Percentiles rank a stretch among this genome's conserved stretches.
Conservation (phyloP, 495 filamentous ascomycete species). For the Penicillium alfredii region DNA sequence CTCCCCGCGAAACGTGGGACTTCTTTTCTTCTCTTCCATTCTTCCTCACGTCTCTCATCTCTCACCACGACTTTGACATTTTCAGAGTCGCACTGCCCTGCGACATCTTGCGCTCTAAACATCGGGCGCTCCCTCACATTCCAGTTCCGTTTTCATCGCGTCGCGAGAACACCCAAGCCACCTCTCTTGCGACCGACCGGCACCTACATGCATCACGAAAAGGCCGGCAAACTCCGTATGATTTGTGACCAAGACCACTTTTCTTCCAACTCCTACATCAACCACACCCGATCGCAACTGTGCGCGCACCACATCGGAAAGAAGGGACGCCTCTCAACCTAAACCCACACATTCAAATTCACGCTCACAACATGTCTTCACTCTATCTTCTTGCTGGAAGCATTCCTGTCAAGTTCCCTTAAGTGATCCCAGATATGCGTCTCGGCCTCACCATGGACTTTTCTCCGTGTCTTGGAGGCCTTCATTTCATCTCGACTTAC, state of each 20-base stretch:
- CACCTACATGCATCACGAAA: constrained; percentile 6
- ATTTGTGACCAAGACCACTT: neutral
- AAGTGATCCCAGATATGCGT: constrained; percentile 23
- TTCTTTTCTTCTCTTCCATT: constrained; percentile 7
- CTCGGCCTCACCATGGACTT: constrained; percentile 32
- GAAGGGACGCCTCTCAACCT: constrained; percentile 3
- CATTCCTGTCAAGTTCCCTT: constrained; percentile 26
- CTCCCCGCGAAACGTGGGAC: constrained; percentile 24
- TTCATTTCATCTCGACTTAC: constrained; percentile 9
- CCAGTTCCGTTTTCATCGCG: constrained; percentile 21
- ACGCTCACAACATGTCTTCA: constrained; percentile 24
- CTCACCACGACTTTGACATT: neutral
- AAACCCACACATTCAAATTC: constrained; percentile 2
- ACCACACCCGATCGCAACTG: neutral
- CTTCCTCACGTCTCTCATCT: constrained; percentile 7
- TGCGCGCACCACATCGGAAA: constrained; percentile 2
- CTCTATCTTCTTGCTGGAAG: constrained; percentile 17
- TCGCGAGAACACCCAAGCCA: constrained; percentile 11
- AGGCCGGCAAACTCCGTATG: neutral
- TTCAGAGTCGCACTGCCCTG: neutral
- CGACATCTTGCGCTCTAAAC: too few species aligned
- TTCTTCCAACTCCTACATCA: neutral
- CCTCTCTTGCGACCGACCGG: constrained; percentile 1
- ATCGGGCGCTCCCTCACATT: constrained; percentile 8
- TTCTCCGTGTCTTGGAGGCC: constrained; percentile 29